phyloP scores from a whole-genome alignment of 2,329 filamentous ascomycete genomes.

The Proliferodiscus dingleyae region DNA sequence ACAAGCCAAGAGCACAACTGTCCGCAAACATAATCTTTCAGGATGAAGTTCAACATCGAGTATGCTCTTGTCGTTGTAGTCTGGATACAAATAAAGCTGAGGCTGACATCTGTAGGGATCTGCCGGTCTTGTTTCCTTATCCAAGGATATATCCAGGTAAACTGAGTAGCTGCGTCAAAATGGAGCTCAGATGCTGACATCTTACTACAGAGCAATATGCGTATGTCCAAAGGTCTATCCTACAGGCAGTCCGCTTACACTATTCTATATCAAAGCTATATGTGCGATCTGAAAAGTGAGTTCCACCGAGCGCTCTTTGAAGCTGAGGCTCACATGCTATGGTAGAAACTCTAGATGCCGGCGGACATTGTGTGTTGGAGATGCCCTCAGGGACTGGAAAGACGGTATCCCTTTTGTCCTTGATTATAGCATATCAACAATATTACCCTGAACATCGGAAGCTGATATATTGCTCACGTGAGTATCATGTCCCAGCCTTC shows the following conservation, averaged over 20 bases:
- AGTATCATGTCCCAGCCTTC: conserved; percentile 9
- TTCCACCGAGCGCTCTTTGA: neutral
- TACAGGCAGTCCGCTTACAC: conserved; percentile 9
- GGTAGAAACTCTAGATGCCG: conserved; percentile 75
- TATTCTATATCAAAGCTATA: conserved; percentile 48
- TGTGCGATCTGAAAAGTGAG: conserved; percentile 73
- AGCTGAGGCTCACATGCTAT: conserved; percentile 13
- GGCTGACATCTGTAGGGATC: conserved; percentile 44
- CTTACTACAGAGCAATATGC: conserved; percentile 66
- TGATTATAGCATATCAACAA: conserved; percentile 96
- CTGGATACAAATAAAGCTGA: conserved; percentile 11
- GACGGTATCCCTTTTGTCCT: conserved; percentile 87
- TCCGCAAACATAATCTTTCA: conserved; percentile 27
- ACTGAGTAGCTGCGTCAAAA: neutral
- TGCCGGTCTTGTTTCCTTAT: conserved; percentile 70
- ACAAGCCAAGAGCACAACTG: neutral
- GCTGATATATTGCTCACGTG: conserved; percentile 95
- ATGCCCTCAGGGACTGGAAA: conserved; percentile 99
- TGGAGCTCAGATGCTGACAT: conserved; percentile 15
- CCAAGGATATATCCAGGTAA: conserved; percentile 62
- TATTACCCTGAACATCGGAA: conserved; percentile 90
- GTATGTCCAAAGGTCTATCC: conserved; percentile 29
- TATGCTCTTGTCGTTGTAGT: conserved; percentile 33
- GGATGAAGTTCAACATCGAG: conserved; percentile 78
- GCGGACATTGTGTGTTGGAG: conserved; percentile 92